Conservation (phyloP, 306 rosid species). For the Lupinus albus region DNA sequence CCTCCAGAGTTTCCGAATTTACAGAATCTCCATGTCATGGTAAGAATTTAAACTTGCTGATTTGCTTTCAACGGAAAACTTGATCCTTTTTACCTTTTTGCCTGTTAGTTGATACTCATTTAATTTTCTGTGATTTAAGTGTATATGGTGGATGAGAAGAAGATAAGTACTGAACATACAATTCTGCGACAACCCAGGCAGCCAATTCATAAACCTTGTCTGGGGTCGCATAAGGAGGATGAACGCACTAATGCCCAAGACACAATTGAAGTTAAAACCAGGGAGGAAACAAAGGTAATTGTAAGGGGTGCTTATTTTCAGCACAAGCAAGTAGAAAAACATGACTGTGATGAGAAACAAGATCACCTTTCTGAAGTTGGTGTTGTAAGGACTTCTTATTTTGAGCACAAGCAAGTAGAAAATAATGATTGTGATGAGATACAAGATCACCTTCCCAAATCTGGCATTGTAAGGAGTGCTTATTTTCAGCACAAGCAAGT, state of each 20-base stretch:
- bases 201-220: constrained; percentile 80
- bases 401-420: too few relatives aligned
- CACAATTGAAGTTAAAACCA: constrained; percentile 50
- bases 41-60: constrained; percentile 43
- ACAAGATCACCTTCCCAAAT: too few relatives aligned
- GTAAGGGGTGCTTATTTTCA: constrained; percentile 59
- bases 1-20: constrained; percentile 44
- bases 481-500: constrained; percentile 61
- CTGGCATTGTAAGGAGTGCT: too few relatives aligned
- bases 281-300: constrained; percentile 56
- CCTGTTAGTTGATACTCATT: constrained; percentile 40
- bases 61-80: constrained; percentile 33
- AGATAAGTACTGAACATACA: constrained; percentile 52
- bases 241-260: constrained; percentile 45
- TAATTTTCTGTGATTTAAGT: constrained; percentile 43
- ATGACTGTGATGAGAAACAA: too few relatives aligned
- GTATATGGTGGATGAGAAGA: constrained; percentile 42
- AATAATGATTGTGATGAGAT: too few relatives aligned
- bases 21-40: constrained; percentile 52
- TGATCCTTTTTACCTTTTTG: constrained; percentile 28
- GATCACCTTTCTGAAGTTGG: too few relatives aligned
- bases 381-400: constrained; percentile 65
- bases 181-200: constrained; percentile 57
- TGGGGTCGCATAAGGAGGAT: constrained; percentile 55
- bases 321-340: too few relatives aligned